A percentile compares a stretch with the other conserved stretches of the same genome.
These are phyloP conservation scores for Phytophthora boehmeriae DNA, from an alignment of 352 stramenopile genomes.

Conservation along the genomic window DNA sequence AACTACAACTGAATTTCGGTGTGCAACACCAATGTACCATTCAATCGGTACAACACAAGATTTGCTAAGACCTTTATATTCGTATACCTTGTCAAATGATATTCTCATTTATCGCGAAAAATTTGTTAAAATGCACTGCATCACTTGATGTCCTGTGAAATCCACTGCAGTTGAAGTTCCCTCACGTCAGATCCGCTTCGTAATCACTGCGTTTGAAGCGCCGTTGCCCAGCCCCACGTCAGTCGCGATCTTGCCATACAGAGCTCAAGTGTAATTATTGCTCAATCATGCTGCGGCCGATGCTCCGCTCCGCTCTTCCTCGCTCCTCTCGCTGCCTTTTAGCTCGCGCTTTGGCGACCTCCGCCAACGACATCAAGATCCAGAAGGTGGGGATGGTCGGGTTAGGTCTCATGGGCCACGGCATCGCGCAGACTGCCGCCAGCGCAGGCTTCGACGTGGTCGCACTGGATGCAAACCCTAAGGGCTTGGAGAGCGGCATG, in stretches of 20 bases:
- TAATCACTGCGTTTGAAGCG: slow-evolving; percentile 26
- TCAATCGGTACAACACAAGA: too few species aligned
- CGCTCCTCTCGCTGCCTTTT: slow-evolving; percentile 24
- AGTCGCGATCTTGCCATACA: slow-evolving; percentile 14
- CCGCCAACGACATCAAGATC: slow-evolving; percentile 52
- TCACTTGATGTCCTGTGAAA: background rate
- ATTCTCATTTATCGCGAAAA: too few species aligned
- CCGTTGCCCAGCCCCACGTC: slow-evolving; percentile 1
- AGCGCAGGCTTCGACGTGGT: slow-evolving; percentile 86
- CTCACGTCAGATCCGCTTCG: slow-evolving; percentile 15
- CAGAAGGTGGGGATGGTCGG: slow-evolving; percentile 94
- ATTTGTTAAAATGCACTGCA: too few species aligned
- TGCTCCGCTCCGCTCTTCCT: slow-evolving; percentile 6
- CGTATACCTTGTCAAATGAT: too few species aligned
- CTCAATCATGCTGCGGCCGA: slow-evolving; percentile 14
- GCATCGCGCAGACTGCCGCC: slow-evolving; percentile 95
- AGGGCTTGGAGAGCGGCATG: slow-evolving; percentile 81
- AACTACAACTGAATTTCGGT: too few species aligned
- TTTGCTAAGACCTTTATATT: too few species aligned
- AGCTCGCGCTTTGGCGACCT: slow-evolving; percentile 31
- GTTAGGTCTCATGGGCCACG: slow-evolving; percentile 97
- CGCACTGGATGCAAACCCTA: slow-evolving; percentile 76
- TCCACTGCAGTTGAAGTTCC: slow-evolving; percentile 12
- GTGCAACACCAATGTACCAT: too few species aligned
- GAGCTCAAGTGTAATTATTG: slow-evolving; percentile 2